A percentile compares a stretch with the other conserved stretches of the same genome.
These are phyloP conservation scores for Pyricularia grisea DNA, from an alignment of 2,329 filamentous ascomycete species.

Conservation along the genomic window DNA sequence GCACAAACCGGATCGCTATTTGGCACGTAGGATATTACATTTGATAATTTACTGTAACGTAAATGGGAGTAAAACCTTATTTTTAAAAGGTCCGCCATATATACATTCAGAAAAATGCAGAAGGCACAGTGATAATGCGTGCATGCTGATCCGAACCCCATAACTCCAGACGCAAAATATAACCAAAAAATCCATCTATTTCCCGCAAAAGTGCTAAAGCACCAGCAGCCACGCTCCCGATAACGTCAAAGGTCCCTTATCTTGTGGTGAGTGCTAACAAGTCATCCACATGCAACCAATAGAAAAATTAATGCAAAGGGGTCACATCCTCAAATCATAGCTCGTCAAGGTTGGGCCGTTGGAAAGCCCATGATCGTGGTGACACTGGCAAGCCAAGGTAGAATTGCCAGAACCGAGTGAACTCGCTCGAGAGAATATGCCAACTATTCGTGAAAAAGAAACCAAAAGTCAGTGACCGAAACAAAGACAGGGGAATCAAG, in stretches of 20 bases:
- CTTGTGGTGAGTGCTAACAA: background rate
- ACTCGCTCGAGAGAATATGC: constrained; percentile 21
- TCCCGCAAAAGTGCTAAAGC: background rate
- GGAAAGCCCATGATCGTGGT: constrained; percentile 36
- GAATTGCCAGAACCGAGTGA: constrained; percentile 35
- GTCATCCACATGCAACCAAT: background rate
- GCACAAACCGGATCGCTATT: background rate
- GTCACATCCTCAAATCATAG: constrained; percentile 22
- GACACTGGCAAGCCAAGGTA: constrained; percentile 44
- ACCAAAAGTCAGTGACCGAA: background rate
- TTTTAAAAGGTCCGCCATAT: background rate
- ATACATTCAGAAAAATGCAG: background rate
- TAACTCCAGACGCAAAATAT: background rate
- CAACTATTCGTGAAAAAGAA: background rate
- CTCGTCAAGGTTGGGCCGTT: constrained; percentile 37
- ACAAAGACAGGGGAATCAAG: background rate
- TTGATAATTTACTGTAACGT: background rate
- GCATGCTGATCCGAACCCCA: background rate
- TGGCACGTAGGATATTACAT: background rate
- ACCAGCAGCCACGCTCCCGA: background rate
- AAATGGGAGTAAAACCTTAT: background rate
- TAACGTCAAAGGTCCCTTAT: background rate
- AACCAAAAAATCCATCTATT: background rate
- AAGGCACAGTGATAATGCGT: background rate
- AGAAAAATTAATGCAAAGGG: background rate